Evolutionary conservation across 2,329 filamentous ascomycete species (phyloP).

Genomic region (Epicoccum sorghinum): DNA sequence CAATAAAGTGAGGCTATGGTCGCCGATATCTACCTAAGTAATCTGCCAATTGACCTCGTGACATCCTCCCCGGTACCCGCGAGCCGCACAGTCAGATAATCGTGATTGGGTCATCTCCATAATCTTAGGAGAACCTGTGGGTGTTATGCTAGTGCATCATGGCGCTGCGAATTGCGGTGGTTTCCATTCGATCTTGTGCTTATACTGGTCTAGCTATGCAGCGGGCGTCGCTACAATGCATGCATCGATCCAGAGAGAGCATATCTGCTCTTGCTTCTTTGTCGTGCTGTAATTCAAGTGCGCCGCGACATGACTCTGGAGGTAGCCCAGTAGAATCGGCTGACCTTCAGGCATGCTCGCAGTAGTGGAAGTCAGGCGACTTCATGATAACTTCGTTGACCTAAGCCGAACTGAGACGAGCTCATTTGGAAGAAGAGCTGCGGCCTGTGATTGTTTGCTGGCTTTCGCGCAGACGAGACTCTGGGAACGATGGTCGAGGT

Average conservation of each 20-base stretch:
- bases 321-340: neutral
- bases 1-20: conserved; percentile 38
- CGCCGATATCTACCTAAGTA: conserved; percentile 24
- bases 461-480: conserved; percentile 28
- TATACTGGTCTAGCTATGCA: conserved; percentile 7
- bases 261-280: conserved; percentile 3
- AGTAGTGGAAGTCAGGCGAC: neutral
- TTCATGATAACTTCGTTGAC: too few relatives aligned
- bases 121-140: neutral
- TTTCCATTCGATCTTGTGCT: conserved; percentile 5
- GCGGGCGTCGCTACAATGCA: conserved; percentile 16
- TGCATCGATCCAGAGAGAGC: conserved; percentile 9
- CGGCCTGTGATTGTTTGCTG: conserved; percentile 33
- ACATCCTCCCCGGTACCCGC: conserved; percentile 3
- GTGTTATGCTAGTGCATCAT: conserved; percentile 5
- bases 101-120: conserved; percentile 3
- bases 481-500: conserved; percentile 28
- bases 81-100: conserved; percentile 11
- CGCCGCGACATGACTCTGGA: conserved; percentile 14
- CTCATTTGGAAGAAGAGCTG: neutral
- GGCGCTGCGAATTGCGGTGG: conserved; percentile 6
- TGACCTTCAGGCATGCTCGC: neutral
- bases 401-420: neutral
- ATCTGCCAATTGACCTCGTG: conserved; percentile 19
- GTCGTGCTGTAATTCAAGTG: neutral